These are phyloP conservation scores for Ricinus communis DNA, from an alignment of 345 rosid genomes.

Conservation along the genomic window DNA sequence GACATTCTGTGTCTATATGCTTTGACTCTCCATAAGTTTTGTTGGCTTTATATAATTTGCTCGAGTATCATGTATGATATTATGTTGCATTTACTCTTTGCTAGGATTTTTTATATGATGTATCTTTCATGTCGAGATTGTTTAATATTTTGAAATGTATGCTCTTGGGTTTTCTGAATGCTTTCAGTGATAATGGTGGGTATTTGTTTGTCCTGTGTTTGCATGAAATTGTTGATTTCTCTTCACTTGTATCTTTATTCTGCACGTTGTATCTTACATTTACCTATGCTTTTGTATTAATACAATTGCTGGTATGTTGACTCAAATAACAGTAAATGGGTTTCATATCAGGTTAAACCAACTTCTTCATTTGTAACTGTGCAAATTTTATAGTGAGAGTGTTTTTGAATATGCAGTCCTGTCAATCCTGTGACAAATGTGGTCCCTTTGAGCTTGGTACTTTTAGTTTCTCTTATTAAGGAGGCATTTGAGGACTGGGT, in stretches of 20 bases:
- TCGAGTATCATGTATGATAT: background rate
- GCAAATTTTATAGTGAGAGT: constrained; percentile 3
- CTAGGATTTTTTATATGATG: background rate
- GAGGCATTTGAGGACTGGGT: constrained; percentile 99
- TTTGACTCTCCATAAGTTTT: background rate
- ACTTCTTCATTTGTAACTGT: background rate
- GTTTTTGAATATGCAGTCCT: constrained; percentile 67
- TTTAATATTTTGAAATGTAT: background rate
- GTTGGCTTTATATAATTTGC: background rate
- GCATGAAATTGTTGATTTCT: background rate
- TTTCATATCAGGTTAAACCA: constrained; percentile 2
- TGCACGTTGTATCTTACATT: background rate
- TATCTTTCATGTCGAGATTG: background rate
- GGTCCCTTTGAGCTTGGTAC: constrained; percentile 89
- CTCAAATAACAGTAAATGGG: background rate
- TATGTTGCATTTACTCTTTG: background rate
- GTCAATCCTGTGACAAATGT: constrained; percentile 95
- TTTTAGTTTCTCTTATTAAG: constrained; percentile 90
- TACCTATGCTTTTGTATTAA: background rate
- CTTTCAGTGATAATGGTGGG: background rate
- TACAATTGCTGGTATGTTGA: constrained; percentile 5
- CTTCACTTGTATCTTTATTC: background rate
- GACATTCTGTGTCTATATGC: background rate
- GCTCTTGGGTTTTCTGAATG: background rate
- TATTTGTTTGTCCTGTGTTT: background rate